Evolutionary conservation across 345 rosid genomes (phyloP), one percentile per base, ranked within the genome.

Genomic region (Eucalyptus pumila): DNA sequence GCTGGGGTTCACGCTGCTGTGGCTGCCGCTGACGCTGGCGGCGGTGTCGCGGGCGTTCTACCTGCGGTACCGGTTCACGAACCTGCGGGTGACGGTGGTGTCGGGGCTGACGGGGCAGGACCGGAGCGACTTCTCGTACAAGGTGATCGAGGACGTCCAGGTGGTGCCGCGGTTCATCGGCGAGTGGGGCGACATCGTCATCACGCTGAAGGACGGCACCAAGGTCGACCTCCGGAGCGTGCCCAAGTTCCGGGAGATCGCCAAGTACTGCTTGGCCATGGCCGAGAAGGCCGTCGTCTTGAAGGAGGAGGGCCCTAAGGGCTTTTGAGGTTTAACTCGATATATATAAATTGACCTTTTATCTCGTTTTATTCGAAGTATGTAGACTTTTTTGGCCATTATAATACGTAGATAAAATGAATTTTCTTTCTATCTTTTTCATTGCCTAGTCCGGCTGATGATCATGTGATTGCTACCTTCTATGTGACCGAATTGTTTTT

Each of bases 161-260:
- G 99, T 95, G 32, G 99, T 98, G 92, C 99, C 99, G 37, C 90
- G 99, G 85, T 95, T 98, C 86, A 92, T 96, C 23, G 99, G 99
- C 47, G 98, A 98, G 92, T 96, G 98, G 98, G 99, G 99, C 87
- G 99, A 98, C 87, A 91, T 97, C 89, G 86, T 98, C 76, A 98
- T 96, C 85, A 96, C 98, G 0, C 89, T 98, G 89, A 93, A 87
- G 88, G 99, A 96, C 87, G 98, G 97, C 5, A 95, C 99, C 6
- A 95, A 94, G 90, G 97, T 98, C 50, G 98, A 96, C 89, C 94
- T 96, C 13, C 93, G 98, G 92, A 95, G 98, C 85, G 99, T 95
- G 48, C 99, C 99, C 11, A 96, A 88, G 92, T 98, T 98, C 89
- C 94, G 99, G 91, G 97, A 96, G 93, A 94, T 96, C 80, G 98